Evolutionary conservation across 2,329 filamentous ascomycete species (phyloP), one percentile per base, ranked within the genome.

Genomic region (Beauveria medogensis): DNA sequence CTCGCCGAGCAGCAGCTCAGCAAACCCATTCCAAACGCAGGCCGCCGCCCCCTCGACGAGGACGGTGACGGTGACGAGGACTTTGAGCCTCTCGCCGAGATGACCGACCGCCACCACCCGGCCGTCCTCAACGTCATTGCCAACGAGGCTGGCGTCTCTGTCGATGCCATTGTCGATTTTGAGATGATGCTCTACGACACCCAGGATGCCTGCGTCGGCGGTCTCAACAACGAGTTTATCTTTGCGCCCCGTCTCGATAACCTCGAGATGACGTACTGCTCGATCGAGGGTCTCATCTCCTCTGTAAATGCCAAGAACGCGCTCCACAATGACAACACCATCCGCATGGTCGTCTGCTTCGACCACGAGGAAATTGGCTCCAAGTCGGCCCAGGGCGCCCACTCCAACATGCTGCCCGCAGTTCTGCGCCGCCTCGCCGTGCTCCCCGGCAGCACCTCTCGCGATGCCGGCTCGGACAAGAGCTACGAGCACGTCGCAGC

Each of bases 281-380:
- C 90, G 65, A 86, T 94, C 59, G 83, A 89, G 75, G 92, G 91
- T 60, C 80, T 99, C 61, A 91, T 97, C 68, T 82, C 88, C 65
- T 97, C 93, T 0, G 78, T 95, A 28, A 75, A 80, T 22, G 80
- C 84, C 3, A 72, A 83, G 14, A 76, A 80, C 4, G 82, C 88
- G 6, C 82, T 97, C 30, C 85, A 91, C 48, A 76, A 88, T 24
- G 93, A 97, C 70, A 79, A 84, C 3, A 88, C 85, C 20, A 97
- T 97, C 69, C 91, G 94, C 51, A 80, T 99, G n/a, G 88, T 95
- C 66, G 89, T 92, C 41, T 90, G 93, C 75, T 99, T 99, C 73
- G 94, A 99, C 72, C 92, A 99, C 76, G 94, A 99, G 75, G 94
- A 99, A 73, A 94, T 99, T 69, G 94, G 94, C 59, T 96, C 91